A percentile compares a stretch with the other conserved stretches of the same genome.
These are phyloP conservation scores for Boletus vinaceobasis DNA, from an alignment of 768 basidiomycete genomes.

Conservation along the genomic window DNA sequence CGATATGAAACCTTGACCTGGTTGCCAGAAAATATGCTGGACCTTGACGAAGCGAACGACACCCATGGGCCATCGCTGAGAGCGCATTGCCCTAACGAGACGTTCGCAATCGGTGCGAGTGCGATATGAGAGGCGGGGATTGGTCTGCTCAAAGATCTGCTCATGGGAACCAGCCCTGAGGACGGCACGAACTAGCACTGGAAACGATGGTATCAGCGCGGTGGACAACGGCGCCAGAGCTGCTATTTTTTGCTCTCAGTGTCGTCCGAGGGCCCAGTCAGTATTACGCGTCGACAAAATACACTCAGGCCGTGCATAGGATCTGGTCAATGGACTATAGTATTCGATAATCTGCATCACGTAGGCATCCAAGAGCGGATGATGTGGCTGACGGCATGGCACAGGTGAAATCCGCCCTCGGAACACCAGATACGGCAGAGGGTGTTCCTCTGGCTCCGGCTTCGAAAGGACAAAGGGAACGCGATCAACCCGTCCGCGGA, in stretches of 20 bases:
- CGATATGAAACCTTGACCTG: background rate
- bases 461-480: conserved; percentile 16
- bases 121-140: background rate
- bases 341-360: background rate
- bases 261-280: background rate
- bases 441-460: conserved; percentile 7
- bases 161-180: background rate
- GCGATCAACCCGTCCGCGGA: conserved; percentile 26
- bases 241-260: background rate
- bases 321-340: background rate
- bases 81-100: background rate
- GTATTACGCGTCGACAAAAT: background rate
- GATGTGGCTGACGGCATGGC: conserved; percentile 8
- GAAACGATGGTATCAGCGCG: background rate
- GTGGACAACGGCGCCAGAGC: background rate
- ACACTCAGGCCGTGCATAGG: background rate
- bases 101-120: background rate
- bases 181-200: background rate
- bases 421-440: conserved; percentile 7
- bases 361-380: background rate
- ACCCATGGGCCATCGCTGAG: background rate
- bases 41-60: background rate
- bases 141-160: too few relatives aligned
- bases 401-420: background rate
- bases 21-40: background rate